phyloP scores from a whole-genome alignment of 371 early-diverging fungal genomes.

The Zopfochytrium polystomum region DNA sequence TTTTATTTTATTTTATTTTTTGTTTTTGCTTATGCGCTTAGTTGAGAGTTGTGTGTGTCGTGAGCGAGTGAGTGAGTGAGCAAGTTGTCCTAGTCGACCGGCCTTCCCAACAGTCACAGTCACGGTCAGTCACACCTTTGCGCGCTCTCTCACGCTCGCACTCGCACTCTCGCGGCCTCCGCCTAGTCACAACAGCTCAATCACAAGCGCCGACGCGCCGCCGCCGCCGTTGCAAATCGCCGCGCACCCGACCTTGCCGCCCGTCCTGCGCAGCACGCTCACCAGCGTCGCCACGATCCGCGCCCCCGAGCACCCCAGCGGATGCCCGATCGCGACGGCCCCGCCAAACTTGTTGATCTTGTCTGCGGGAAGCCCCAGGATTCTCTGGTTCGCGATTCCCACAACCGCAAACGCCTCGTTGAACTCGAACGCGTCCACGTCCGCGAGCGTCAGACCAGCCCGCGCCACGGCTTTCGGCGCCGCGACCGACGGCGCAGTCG shows the following conservation, averaged over 20 bases:
- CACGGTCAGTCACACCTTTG: too few relatives aligned
- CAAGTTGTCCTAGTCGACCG: too few relatives aligned
- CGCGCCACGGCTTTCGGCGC: conserved; percentile 86
- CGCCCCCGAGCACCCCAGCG: conserved; percentile 95
- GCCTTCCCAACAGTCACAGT: too few relatives aligned
- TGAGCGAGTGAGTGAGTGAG: too few relatives aligned
- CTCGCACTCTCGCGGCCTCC: too few relatives aligned
- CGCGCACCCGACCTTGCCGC: conserved; percentile 82
- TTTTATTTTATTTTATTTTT: too few relatives aligned
- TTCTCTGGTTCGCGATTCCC: conserved; percentile 83
- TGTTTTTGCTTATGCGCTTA: too few relatives aligned
- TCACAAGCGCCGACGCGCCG: too few relatives aligned
- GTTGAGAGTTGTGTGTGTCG: too few relatives aligned
- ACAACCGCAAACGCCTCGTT: conserved; percentile 99
- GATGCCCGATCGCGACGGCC: conserved; percentile 97
- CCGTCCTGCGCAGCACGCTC: conserved; percentile 65
- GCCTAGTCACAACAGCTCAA: too few relatives aligned
- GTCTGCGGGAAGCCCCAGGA: conserved; percentile 65
- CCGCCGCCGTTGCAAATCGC: conserved; percentile 95
- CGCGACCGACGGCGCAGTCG: conserved; percentile 88
- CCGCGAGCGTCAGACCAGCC: conserved; percentile 63
- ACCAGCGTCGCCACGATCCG: conserved; percentile 85
- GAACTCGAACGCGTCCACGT: conserved; percentile 83
- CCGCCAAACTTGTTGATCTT: conserved; percentile 94
- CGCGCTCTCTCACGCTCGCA: too few relatives aligned